A percentile compares a stretch with the other conserved stretches of the same genome.
Evolutionary conservation across 768 basidiomycete genomes (phyloP).

Genomic region (Rhizopogon salebrosus): DNA sequence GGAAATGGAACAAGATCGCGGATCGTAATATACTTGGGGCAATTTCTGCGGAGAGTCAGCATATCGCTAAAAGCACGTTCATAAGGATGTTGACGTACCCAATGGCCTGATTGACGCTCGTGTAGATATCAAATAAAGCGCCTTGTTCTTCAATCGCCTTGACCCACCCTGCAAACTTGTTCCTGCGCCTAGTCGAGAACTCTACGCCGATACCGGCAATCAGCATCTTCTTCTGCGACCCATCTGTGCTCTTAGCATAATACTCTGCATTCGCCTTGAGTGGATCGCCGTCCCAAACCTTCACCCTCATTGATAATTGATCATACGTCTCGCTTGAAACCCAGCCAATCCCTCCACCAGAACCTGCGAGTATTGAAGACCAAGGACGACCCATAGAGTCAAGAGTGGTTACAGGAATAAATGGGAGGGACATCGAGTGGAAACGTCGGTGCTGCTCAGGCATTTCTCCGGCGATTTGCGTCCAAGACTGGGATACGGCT

Average conservation of each 20-base stretch:
- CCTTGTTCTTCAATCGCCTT: constrained; percentile 26
- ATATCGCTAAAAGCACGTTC: neutral
- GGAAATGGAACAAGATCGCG: constrained; percentile 45
- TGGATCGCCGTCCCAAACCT: constrained; percentile 55
- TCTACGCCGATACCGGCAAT: constrained; percentile 62
- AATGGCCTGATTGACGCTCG: constrained; percentile 48
- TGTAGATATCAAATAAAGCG: constrained; percentile 29
- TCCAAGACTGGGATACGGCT: constrained; percentile 33
- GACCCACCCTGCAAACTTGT: constrained; percentile 57
- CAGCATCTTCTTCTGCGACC: constrained; percentile 23
- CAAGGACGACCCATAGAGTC: constrained; percentile 50
- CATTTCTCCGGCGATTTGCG: constrained; percentile 40
- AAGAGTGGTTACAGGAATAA: constrained; percentile 52
- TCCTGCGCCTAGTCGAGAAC: constrained; percentile 51
- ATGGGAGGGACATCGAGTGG: constrained; percentile 43
- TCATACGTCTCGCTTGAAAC: constrained; percentile 29
- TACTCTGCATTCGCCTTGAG: constrained; percentile 15
- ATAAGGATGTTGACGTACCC: constrained; percentile 37
- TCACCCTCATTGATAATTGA: constrained; percentile 33
- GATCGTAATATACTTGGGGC: constrained; percentile 64
- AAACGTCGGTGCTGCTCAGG: constrained; percentile 46
- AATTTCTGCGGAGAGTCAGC: constrained; percentile 39
- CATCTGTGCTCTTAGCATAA: constrained; percentile 6
- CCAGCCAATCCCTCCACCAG: constrained; percentile 43
- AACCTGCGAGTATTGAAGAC: constrained; percentile 48